Evolutionary conservation across 805 yeast genomes (phyloP).

Genomic region (Yamadazyma insecticola): DNA sequence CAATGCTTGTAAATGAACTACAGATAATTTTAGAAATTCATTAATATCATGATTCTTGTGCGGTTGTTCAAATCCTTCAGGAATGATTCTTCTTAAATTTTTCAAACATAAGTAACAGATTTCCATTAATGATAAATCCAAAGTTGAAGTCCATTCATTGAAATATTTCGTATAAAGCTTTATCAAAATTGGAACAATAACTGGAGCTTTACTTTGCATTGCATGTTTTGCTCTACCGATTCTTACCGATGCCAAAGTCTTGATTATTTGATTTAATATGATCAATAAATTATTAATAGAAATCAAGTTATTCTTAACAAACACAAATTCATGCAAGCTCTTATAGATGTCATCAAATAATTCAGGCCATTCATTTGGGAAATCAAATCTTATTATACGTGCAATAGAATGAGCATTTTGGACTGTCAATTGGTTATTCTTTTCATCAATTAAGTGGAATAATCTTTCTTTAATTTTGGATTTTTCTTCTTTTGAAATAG

Average conservation of each 20-base stretch:
- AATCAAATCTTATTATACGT: conserved; percentile 75
- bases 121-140: conserved; percentile 57
- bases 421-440: conserved; percentile 66
- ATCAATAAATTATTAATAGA: conserved; percentile 59
- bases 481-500: conserved; percentile 63
- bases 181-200: conserved; percentile 55
- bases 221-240: conserved; percentile 81
- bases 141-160: conserved; percentile 53
- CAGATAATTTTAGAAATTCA: conserved; percentile 55
- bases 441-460: conserved; percentile 59
- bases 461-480: conserved; percentile 51
- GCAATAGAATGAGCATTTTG: conserved; percentile 86
- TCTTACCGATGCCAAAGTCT: conserved; percentile 66
- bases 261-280: conserved; percentile 73
- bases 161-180: conserved; percentile 57
- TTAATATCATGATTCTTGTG: conserved; percentile 53
- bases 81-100: conserved; percentile 64
- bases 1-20: conserved; percentile 57
- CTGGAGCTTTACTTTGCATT: conserved; percentile 66
- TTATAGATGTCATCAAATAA: conserved; percentile 62
- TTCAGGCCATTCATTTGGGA: conserved; percentile 82
- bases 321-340: conserved; percentile 40
- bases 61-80: conserved; percentile 72
- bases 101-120: conserved; percentile 77
- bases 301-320: conserved; percentile 40